A percentile compares a stretch with the other conserved stretches of the same genome.
These are phyloP conservation scores for Clarireedia monteithiana DNA, from an alignment of 2,329 filamentous ascomycete species.

Conservation along the genomic window DNA sequence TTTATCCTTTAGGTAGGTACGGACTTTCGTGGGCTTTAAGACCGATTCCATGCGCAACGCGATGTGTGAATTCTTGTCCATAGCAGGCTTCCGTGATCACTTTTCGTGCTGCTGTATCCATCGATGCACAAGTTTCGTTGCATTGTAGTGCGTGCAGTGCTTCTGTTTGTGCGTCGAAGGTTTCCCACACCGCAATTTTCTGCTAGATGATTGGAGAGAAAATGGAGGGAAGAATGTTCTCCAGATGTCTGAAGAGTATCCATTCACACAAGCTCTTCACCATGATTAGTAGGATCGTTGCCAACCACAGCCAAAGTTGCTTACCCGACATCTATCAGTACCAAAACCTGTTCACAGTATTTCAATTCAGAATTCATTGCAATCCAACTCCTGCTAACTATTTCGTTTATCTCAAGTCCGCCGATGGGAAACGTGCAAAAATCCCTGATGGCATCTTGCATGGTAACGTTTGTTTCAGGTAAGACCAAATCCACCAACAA, in stretches of 20 bases:
- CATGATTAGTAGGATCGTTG: background rate
- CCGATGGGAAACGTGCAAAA: slow-evolving; percentile 20
- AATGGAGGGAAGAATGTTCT: slow-evolving; percentile 48
- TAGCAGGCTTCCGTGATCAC: slow-evolving; percentile 53
- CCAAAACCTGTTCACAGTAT: slow-evolving; percentile 46
- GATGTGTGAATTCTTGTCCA: slow-evolving; percentile 51
- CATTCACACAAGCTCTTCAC: slow-evolving; percentile 46
- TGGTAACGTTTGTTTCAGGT: slow-evolving; percentile 16
- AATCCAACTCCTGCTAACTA: too few relatives aligned
- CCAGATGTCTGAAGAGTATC: slow-evolving; percentile 57
- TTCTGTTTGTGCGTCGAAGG: slow-evolving; percentile 52
- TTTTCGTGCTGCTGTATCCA: slow-evolving; percentile 51
- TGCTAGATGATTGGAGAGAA: slow-evolving; percentile 30
- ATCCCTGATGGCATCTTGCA: slow-evolving; percentile 19
- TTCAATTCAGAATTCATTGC: slow-evolving; percentile 21
- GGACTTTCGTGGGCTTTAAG: slow-evolving; percentile 61
- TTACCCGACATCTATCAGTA: slow-evolving; percentile 52
- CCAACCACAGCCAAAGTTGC: slow-evolving; percentile 2
- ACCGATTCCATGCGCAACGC: slow-evolving; percentile 56
- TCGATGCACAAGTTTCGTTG: slow-evolving; percentile 47
- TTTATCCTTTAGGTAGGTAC: slow-evolving; percentile 56
- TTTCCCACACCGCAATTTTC: slow-evolving; percentile 50
- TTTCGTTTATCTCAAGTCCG: slow-evolving; percentile 19
- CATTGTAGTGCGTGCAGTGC: slow-evolving; percentile 43
- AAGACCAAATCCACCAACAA: slow-evolving; percentile 21